Conservation (phyloP, 257 asterid species). For the Asclepias syriaca region DNA sequence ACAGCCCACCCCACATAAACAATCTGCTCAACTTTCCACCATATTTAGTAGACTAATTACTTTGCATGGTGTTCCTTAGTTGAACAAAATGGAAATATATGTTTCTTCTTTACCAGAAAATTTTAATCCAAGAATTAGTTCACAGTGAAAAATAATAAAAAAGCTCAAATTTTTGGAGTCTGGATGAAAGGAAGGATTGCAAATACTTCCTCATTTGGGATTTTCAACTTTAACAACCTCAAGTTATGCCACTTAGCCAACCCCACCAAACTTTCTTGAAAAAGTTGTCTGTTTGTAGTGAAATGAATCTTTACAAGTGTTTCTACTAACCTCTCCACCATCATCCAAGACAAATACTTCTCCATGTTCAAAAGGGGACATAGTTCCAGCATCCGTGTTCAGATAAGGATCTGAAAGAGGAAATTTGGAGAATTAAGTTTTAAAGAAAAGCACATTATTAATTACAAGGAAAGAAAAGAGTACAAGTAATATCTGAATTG, state of each 20-base stretch:
- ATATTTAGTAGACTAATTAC: not conserved
- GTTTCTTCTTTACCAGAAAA: slow-evolving; percentile 5
- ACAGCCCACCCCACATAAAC: slow-evolving; percentile 5
- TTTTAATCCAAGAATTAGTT: not conserved
- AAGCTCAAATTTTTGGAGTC: slow-evolving; percentile 10
- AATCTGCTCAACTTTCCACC: not conserved
- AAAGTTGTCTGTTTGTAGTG: not conserved
- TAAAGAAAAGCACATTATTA: too few species aligned
- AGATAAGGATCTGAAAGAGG: slow-evolving; percentile 77
- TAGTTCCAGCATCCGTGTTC: slow-evolving; percentile 92
- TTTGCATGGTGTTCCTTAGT: not conserved
- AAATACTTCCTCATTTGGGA: not conserved
- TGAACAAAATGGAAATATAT: not conserved
- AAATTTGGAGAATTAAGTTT: not conserved
- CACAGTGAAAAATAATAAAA: slow-evolving; percentile 3
- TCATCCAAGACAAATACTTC: slow-evolving; percentile 92
- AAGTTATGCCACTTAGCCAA: not conserved
- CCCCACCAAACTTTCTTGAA: not conserved
- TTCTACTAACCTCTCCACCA: slow-evolving; percentile 86
- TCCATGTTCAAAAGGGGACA: slow-evolving; percentile 98
- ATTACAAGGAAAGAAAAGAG: slow-evolving; percentile 3
- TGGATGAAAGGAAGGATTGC: not conserved
- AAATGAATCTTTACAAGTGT: not conserved
- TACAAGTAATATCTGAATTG: not conserved
- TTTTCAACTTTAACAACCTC: not conserved